phyloP scores from a whole-genome alignment of 2,329 filamentous ascomycete genomes.

The Macrophomina phaseolina region DNA sequence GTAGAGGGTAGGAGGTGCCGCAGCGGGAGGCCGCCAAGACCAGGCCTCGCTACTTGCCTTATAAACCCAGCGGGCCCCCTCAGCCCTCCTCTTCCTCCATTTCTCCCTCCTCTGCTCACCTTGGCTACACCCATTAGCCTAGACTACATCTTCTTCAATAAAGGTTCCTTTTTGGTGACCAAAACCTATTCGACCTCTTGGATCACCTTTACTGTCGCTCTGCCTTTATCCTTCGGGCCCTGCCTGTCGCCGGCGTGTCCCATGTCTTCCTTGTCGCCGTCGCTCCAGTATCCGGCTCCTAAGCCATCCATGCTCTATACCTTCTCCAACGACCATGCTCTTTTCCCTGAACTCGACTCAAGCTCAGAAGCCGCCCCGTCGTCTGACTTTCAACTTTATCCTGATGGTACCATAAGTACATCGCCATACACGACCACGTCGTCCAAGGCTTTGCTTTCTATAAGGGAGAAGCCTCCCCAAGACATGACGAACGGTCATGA shows the following conservation, averaged over 20 bases:
- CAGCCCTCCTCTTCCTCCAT: conserved; percentile 11
- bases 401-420: not conserved
- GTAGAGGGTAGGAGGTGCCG: conserved; percentile 16
- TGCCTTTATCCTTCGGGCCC: not conserved
- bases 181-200: not conserved
- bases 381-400: conserved; percentile 16
- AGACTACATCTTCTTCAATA: not conserved
- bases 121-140: not conserved
- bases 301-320: not conserved
- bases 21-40: conserved; percentile 25
- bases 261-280: conserved; percentile 2
- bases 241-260: not conserved
- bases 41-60: conserved; percentile 18
- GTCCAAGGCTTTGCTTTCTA: not conserved
- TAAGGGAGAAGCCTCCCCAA: not conserved
- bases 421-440: not conserved
- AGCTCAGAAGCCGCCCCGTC: not conserved
- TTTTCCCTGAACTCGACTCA: not conserved
- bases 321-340: not conserved
- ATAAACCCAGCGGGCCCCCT: conserved; percentile 15
- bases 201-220: not conserved
- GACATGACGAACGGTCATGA: too few relatives aligned
- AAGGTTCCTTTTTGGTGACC: not conserved
- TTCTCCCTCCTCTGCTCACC: not conserved
- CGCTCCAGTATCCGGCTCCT: not conserved